Evolutionary conservation across 2,329 filamentous ascomycete genomes (phyloP).

Genomic region (Arthroderma uncinatum): DNA sequence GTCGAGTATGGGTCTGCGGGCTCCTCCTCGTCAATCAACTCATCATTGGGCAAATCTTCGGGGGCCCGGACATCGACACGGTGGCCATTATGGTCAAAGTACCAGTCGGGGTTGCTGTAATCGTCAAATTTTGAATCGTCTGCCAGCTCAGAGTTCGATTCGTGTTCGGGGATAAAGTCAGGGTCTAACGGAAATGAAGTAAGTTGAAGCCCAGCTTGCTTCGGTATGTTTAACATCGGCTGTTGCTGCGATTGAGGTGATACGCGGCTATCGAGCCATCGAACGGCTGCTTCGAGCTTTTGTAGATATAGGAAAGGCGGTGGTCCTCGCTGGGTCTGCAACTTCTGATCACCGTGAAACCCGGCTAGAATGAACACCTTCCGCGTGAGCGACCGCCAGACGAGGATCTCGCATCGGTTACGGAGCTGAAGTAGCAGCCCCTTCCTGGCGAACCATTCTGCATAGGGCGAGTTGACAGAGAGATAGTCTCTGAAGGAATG

Average conservation of each 20-base stretch:
- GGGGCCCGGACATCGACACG: constrained; percentile 9
- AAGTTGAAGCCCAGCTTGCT: not conserved
- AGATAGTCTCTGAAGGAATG: constrained; percentile 60
- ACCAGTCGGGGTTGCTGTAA: constrained; percentile 26
- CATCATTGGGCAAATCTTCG: constrained; percentile 8
- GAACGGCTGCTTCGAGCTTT: constrained; percentile 54
- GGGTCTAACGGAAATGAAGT: constrained; percentile 21
- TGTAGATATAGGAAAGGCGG: constrained; percentile 63
- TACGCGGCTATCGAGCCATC: constrained; percentile 46
- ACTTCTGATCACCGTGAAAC: constrained; percentile 45
- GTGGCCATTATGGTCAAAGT: constrained; percentile 26
- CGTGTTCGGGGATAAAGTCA: constrained; percentile 23
- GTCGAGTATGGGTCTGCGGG: not conserved
- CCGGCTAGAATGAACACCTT: constrained; percentile 70
- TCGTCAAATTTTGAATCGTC: constrained; percentile 25
- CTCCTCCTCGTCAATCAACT: not conserved
- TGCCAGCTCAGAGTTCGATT: constrained; percentile 11
- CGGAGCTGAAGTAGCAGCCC: constrained; percentile 65
- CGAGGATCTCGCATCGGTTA: constrained; percentile 65
- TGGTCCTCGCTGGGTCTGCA: constrained; percentile 39
- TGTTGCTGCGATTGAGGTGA: not conserved
- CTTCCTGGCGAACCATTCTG: constrained; percentile 63
- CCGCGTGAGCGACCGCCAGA: constrained; percentile 73
- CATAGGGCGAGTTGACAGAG: constrained; percentile 41
- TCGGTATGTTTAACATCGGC: not conserved